Evolutionary conservation across 805 yeast species (phyloP).

Genomic region (Tetrapisispora nanseiensis): DNA sequence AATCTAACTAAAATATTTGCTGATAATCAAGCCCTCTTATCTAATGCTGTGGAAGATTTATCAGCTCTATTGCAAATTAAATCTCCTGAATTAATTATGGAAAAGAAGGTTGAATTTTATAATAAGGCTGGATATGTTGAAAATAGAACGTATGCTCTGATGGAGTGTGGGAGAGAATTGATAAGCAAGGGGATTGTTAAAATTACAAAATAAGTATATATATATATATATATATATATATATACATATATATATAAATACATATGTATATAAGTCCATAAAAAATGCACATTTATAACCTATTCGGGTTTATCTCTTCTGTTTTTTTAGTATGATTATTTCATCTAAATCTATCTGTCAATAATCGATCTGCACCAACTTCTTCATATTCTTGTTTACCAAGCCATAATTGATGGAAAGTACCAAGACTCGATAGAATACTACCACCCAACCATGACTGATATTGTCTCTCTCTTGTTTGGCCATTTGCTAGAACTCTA

Average conservation of each 20-base stretch:
- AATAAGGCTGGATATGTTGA: constrained; percentile 29
- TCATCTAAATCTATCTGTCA: constrained; percentile 74
- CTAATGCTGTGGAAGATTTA: constrained; percentile 57
- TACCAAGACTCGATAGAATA: constrained; percentile 77
- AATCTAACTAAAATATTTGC: constrained; percentile 57
- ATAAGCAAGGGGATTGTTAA: constrained; percentile 27
- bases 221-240: not conserved
- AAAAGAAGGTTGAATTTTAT: constrained; percentile 30
- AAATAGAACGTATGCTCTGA: constrained; percentile 31
- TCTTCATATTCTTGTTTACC: constrained; percentile 80
- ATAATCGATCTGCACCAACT: constrained; percentile 72
- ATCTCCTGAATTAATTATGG: constrained; percentile 30
- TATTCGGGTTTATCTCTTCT: no score
- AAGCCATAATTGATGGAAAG: constrained; percentile 94
- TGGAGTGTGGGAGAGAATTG: constrained; percentile 31
- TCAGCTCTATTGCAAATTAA: constrained; percentile 46
- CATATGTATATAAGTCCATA: not conserved
- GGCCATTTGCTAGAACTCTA: constrained; percentile 74
- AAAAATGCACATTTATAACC: not conserved
- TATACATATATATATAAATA: not conserved
- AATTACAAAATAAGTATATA: constrained; percentile 5
- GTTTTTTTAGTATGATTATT: not conserved
- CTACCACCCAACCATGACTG: constrained; percentile 92
- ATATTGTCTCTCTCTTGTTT: constrained; percentile 62
- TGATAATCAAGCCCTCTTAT: constrained; percentile 55